These are phyloP conservation scores for Colletotrichum phormii DNA, from an alignment of 2,329 filamentous ascomycete genomes.

Conservation along the genomic window DNA sequence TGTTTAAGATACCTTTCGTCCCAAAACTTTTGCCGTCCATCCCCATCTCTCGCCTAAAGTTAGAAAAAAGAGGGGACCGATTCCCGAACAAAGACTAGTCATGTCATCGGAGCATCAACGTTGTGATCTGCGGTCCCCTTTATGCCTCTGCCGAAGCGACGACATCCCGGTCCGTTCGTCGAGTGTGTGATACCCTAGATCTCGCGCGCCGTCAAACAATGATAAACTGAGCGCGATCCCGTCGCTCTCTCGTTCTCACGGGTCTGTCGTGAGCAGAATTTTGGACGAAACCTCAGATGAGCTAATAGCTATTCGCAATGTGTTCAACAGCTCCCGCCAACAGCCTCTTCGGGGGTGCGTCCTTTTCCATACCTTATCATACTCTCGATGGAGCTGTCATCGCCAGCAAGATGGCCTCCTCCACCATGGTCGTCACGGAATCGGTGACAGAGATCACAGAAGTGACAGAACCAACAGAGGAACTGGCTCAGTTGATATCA, in stretches of 20 bases:
- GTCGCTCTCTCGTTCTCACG: background rate
- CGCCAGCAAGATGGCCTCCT: conserved; percentile 12
- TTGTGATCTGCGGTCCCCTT: conserved; percentile 32
- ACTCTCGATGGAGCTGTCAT: background rate
- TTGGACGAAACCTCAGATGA: conserved; percentile 22
- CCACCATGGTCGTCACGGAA: conserved; percentile 24
- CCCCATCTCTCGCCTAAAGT: conserved; percentile 19
- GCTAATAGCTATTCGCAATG: background rate
- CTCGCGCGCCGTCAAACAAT: background rate
- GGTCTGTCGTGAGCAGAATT: conserved; percentile 14
- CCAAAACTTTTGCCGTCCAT: conserved; percentile 16
- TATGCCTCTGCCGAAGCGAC: conserved; percentile 19
- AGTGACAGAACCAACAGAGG: background rate
- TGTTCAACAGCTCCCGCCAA: background rate
- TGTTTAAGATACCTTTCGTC: conserved; percentile 18
- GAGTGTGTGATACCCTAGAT: background rate
- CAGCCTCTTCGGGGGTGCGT: conserved; percentile 3
- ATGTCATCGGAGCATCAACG: conserved; percentile 28
- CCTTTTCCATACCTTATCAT: conserved; percentile 5
- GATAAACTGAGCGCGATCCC: conserved; percentile 8
- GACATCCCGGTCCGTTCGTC: conserved; percentile 17
- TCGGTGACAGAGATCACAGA: conserved; percentile 2
- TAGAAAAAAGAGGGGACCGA: conserved; percentile 28
- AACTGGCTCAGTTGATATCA: background rate
- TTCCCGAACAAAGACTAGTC: conserved; percentile 29